phyloP scores from a whole-genome alignment of 139 green algal species.

The Coelastrella sp. region DNA sequence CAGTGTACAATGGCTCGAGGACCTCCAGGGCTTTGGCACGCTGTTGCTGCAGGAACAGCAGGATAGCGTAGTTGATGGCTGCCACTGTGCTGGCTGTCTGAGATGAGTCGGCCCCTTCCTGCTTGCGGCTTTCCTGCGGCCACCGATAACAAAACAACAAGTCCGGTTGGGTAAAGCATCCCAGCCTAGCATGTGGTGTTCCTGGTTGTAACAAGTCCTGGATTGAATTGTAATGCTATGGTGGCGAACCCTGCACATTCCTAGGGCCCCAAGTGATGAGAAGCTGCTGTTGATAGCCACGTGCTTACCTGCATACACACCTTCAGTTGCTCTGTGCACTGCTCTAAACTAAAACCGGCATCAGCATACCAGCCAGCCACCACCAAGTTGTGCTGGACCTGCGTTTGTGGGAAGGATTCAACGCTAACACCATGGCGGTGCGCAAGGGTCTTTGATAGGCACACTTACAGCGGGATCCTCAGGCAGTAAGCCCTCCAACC shows the following conservation, averaged over 20 bases:
- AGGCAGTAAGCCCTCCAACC: slow-evolving; percentile 18
- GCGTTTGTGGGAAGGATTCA: no score
- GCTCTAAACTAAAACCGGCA: background rate
- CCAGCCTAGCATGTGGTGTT: no score
- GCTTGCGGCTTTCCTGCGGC: background rate
- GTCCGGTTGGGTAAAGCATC: no score
- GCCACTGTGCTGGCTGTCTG: background rate
- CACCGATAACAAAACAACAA: background rate
- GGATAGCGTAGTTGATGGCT: slow-evolving; percentile 24
- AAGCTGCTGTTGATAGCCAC: background rate
- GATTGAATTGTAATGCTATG: no score
- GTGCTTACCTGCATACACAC: background rate
- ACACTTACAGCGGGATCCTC: background rate
- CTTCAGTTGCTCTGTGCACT: background rate
- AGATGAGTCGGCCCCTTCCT: background rate
- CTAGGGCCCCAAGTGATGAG: no score
- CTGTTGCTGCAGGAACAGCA: slow-evolving; percentile 35
- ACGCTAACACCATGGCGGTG: no score
- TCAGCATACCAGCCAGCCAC: slow-evolving; percentile 31
- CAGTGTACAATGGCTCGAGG: slow-evolving; percentile 32
- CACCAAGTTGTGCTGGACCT: slow-evolving; percentile 33
- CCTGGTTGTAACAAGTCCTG: no score
- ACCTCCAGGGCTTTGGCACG: slow-evolving; percentile 18
- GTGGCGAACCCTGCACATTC: no score
- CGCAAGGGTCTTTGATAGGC: no score